Percentiles rank a stretch among this genome's conserved stretches.
Evolutionary conservation across 192 early-diverging fungal genomes (phyloP).

Genomic region (Endogone sp.): DNA sequence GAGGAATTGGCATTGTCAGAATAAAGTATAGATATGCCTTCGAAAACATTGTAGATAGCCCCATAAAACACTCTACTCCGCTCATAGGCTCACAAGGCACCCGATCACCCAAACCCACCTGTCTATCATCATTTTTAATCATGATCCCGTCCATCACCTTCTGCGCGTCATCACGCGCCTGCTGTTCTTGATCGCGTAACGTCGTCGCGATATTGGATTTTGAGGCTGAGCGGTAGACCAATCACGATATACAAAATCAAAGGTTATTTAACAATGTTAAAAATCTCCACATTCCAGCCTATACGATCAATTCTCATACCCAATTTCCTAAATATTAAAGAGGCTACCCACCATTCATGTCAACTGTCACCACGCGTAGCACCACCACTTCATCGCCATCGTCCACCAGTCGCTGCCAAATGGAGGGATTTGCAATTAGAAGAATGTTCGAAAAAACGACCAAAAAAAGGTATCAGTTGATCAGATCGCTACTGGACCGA

Average conservation of each 20-base stretch:
- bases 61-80: too few relatives aligned
- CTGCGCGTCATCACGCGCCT: constrained; percentile 30
- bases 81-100: too few relatives aligned
- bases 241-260: too few relatives aligned
- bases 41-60: too few relatives aligned
- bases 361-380: constrained; percentile 23
- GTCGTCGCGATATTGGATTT: constrained; percentile 13
- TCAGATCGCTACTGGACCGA: too few relatives aligned
- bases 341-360: constrained; percentile 18
- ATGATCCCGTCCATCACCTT: constrained; percentile 33
- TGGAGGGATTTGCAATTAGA: neutral
- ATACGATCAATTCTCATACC: too few relatives aligned
- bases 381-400: constrained; percentile 46
- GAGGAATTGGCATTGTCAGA: too few relatives aligned
- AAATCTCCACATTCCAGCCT: too few relatives aligned
- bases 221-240: neutral
- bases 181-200: constrained; percentile 23
- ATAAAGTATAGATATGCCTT: too few relatives aligned
- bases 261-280: too few relatives aligned
- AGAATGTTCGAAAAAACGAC: neutral
- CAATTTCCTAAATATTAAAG: too few relatives aligned
- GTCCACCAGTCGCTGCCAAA: constrained; percentile 28
- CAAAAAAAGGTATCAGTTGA: neutral
- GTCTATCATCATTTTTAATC: constrained; percentile 19
- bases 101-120: constrained; percentile 19